phyloP scores from a whole-genome alignment of 2,329 filamentous ascomycete genomes.

The Hymenotorrendiella dingleyae region DNA sequence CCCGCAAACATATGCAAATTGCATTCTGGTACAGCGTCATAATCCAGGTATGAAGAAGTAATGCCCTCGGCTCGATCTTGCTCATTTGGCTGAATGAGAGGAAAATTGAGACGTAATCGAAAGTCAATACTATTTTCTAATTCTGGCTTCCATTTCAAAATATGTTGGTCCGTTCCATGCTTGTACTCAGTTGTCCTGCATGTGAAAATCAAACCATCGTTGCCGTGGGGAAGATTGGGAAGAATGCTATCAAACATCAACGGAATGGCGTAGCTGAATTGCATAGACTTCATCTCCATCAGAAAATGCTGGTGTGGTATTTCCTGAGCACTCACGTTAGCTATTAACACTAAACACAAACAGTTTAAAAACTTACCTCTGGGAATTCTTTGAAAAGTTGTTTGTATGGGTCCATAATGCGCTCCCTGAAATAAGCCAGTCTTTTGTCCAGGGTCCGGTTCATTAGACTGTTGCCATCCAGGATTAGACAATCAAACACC shows the following conservation, averaged over 20 bases:
- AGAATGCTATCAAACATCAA: slow-evolving; percentile 89
- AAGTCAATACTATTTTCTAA: slow-evolving; percentile 96
- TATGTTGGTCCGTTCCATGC: slow-evolving; percentile 85
- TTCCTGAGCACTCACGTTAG: slow-evolving; percentile 39
- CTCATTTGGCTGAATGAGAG: slow-evolving; percentile 60
- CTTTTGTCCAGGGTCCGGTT: slow-evolving; percentile 80
- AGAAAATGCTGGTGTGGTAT: slow-evolving; percentile 67
- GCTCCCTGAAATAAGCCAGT: slow-evolving; percentile 76
- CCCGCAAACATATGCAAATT: slow-evolving; percentile 67
- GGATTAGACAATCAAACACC: slow-evolving; percentile 86
- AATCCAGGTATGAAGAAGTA: slow-evolving; percentile 63
- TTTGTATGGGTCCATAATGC: slow-evolving; percentile 67
- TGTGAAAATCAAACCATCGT: slow-evolving; percentile 97
- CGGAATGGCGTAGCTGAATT: slow-evolving; percentile 80
- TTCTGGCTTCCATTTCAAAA: slow-evolving; percentile 96
- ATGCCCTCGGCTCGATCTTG: slow-evolving; percentile 61
- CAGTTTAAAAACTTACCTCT: slow-evolving; percentile 29
- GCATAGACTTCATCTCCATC: slow-evolving; percentile 82
- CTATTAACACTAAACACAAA: not conserved
- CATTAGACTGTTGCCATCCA: slow-evolving; percentile 72
- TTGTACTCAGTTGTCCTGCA: slow-evolving; percentile 81
- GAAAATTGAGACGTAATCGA: slow-evolving; percentile 71
- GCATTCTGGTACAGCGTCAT: slow-evolving; percentile 70
- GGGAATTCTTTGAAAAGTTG: slow-evolving; percentile 59
- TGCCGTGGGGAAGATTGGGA: slow-evolving; percentile 80